A percentile compares a stretch with the other conserved stretches of the same genome.
Evolutionary conservation across 805 yeast species (phyloP).

Genomic region (Pichia scutulata): DNA sequence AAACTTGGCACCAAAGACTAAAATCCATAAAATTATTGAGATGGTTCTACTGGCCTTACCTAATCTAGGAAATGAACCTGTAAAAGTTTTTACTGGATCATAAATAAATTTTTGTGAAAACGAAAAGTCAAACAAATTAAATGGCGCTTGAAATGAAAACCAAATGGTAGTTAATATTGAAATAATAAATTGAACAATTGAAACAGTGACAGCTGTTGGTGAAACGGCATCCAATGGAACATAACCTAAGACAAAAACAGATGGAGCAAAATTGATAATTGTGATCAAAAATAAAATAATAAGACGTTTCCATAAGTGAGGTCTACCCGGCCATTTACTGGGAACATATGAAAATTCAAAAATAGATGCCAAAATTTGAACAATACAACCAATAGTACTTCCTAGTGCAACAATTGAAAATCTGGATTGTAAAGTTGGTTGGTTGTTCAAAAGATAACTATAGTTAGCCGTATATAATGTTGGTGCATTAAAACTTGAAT

Average conservation of each 20-base stretch:
- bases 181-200: constrained; percentile 35
- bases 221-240: constrained; percentile 32
- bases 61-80: constrained; percentile 36
- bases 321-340: constrained; percentile 41
- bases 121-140: constrained; percentile 24
- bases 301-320: constrained; percentile 29
- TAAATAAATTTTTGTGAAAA: constrained; percentile 20
- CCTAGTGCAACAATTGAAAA: constrained; percentile 40
- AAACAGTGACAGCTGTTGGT: constrained; percentile 29
- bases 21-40: constrained; percentile 40
- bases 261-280: constrained; percentile 33
- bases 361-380: constrained; percentile 33
- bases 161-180: constrained; percentile 37
- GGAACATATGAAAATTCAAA: constrained; percentile 43
- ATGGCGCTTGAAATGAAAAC: constrained; percentile 35
- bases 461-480: constrained; percentile 40
- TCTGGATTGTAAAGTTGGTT: constrained; percentile 38
- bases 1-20: constrained; percentile 42
- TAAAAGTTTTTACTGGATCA: constrained; percentile 33
- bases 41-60: constrained; percentile 31
- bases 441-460: constrained; percentile 33
- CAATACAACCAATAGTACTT: constrained; percentile 35
- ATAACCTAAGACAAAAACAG: constrained; percentile 32
- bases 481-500: constrained; percentile 43
- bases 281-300: constrained; percentile 27